Percentiles rank a stretch among this genome's conserved stretches.
Conservation (phyloP, 2,329 filamentous ascomycete genomes). For the Amesomyces nigricolor region DNA sequence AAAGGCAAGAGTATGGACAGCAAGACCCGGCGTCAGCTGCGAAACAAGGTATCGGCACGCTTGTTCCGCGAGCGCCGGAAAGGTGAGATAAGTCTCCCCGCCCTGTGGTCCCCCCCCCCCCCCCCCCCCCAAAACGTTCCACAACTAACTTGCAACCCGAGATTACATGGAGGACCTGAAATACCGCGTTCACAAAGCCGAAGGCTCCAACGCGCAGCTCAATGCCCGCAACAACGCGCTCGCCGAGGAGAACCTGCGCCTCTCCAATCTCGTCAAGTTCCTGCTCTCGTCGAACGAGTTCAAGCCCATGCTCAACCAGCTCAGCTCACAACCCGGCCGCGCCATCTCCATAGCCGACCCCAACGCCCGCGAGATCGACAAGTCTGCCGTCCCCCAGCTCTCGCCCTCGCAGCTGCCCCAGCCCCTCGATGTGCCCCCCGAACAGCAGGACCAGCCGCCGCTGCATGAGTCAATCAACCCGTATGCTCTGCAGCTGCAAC, state of each 20-base stretch:
- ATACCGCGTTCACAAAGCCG: conserved; percentile 72
- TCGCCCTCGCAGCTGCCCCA: background rate
- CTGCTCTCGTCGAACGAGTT: conserved; percentile 77
- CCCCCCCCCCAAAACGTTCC: conserved; percentile 4
- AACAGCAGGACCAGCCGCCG: background rate
- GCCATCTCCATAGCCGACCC: too few species aligned
- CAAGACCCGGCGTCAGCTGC: conserved; percentile 93
- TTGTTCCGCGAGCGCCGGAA: conserved; percentile 98
- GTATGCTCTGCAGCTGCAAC: too few species aligned
- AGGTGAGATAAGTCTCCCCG: conserved; percentile 54
- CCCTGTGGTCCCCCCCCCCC: background rate
- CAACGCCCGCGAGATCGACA: too few species aligned
- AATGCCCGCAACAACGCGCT: conserved; percentile 76
- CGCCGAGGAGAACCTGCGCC: conserved; percentile 76
- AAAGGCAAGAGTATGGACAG: conserved; percentile 99
- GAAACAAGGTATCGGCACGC: conserved; percentile 97
- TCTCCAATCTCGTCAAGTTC: conserved; percentile 74
- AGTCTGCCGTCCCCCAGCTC: too few species aligned
- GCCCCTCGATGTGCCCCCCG: background rate
- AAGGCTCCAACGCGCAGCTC: conserved; percentile 76
- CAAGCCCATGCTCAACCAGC: conserved; percentile 68
- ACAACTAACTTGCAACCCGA: conserved; percentile 50
- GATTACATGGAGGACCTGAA: conserved; percentile 97
- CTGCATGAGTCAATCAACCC: too few species aligned
- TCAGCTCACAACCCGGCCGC: conserved; percentile 51